Evolutionary conservation across 805 yeast genomes (phyloP).

Genomic region (Yarrowia osloensis): DNA sequence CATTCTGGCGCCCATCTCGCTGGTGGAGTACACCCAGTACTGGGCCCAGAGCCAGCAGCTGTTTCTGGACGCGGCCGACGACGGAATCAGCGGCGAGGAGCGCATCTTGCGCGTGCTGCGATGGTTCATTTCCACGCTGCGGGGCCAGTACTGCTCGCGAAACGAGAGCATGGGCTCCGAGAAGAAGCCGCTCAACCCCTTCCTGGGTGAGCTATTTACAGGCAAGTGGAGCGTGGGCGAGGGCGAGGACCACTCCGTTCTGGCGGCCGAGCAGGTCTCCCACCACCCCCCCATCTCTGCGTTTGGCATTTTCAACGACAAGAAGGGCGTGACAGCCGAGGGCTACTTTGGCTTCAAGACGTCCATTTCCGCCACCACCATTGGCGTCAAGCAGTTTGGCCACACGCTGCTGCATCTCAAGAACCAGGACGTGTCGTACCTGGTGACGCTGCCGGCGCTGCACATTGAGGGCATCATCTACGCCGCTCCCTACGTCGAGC

Average conservation of each 20-base stretch:
- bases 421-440: conserved; percentile 61
- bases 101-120: conserved; percentile 79
- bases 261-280: conserved; percentile 89
- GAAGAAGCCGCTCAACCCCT: conserved; percentile 96
- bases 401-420: conserved; percentile 65
- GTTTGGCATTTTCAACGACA: conserved; percentile 74
- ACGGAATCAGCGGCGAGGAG: conserved; percentile 49
- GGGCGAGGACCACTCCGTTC: conserved; percentile 65
- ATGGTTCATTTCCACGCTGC: conserved; percentile 89
- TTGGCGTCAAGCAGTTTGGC: conserved; percentile 88
- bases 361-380: conserved; percentile 70
- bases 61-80: conserved; percentile 64
- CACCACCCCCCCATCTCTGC: conserved; percentile 99
- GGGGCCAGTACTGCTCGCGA: conserved; percentile 92
- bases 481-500: conserved; percentile 92
- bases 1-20: conserved; percentile 85
- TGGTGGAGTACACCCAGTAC: conserved; percentile 88
- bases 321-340: conserved; percentile 66
- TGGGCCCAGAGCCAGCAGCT: conserved; percentile 94
- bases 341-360: conserved; percentile 92
- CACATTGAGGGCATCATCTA: conserved; percentile 91
- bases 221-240: conserved; percentile 76
- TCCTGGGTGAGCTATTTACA: conserved; percentile 89
- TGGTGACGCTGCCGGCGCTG: conserved; percentile 88
- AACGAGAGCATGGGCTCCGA: conserved; percentile 92